Percentiles rank a stretch among this genome's conserved stretches.
phyloP scores from a whole-genome alignment of 176 grass and related monocot genomes.

The Cenchrus purpureus region DNA sequence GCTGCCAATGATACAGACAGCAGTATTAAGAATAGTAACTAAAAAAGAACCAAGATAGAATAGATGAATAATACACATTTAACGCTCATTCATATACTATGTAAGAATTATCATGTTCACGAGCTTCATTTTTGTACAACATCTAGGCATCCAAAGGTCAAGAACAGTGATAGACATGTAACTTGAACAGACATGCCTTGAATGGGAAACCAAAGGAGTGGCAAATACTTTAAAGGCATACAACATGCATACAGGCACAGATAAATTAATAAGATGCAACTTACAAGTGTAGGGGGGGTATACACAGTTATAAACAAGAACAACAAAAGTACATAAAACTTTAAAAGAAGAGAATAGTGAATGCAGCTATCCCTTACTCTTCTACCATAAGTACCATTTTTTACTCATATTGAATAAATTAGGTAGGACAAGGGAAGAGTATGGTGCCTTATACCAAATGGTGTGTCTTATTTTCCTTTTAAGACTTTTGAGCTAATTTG shows the following conservation, averaged over 20 bases:
- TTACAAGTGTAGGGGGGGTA: not conserved
- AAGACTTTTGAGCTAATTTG: not conserved
- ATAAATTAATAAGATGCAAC: constrained; percentile 8
- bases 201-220: not conserved
- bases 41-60: constrained; percentile 28
- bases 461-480: not conserved
- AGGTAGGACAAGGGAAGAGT: not conserved
- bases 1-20: constrained; percentile 61
- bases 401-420: not conserved
- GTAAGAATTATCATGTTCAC: not conserved
- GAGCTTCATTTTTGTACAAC: not conserved
- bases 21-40: constrained; percentile 22
- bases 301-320: not conserved
- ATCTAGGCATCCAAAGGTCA: constrained; percentile 1
- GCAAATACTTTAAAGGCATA: not conserved
- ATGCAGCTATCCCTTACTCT: not conserved
- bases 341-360: not conserved
- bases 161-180: constrained; percentile 18
- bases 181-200: not conserved
- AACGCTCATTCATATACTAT: constrained; percentile 23
- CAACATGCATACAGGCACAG: not conserved
- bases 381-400: not conserved
- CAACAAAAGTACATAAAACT: not conserved
- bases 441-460: not conserved
- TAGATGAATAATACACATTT: not conserved